Evolutionary conservation across 2,329 filamentous ascomycete species (phyloP), one percentile per base, ranked within the genome.

Genomic region (Stagonosporopsis vannaccii): DNA sequence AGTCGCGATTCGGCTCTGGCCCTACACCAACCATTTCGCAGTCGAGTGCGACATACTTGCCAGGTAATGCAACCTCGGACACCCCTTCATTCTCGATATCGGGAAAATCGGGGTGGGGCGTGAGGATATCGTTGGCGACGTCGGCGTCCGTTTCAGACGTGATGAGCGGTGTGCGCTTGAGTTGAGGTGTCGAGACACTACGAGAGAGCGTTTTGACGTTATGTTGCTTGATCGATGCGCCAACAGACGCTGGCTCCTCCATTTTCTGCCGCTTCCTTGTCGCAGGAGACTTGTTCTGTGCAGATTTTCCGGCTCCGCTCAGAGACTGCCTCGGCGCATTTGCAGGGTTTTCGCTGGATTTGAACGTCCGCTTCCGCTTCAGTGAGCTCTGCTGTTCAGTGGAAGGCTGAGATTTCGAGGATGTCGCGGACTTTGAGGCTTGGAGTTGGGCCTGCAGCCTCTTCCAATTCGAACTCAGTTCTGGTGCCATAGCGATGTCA

Each of bases 1-100:
- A 92, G 70, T 87, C 85, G 61, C 88, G 82, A 46, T 86, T 86
- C 3, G 85, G 80, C 35, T 78, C 74, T 6, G 85, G 76, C 0
- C 90, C 90, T 12, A 96, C 86, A 43, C 94, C 95, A 23, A 99
- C 95, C 95, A 99, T 99, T 79, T 99, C 95, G 76, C 95, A 99
- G 79, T 99, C 95, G 42, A 99, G 86, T 19, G 91, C 90, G 37
- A 99, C 80, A 74, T 96, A 99, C 82, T 95, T 96, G 47, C 94
- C 95, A 19, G 93, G 80, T 49, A 92, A 85, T 32, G 89, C 78
- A 6, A 83, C 85, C 22, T 80, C 75, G 60, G 72, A 75, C 2
- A 79, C 68, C 51, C 80, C 79, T 60, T 75, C 74, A 60, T 82
- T 81, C 51, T 75, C 70, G 43, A 77, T 65, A 44, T 82, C 67